Evolutionary conservation across 2,329 filamentous ascomycete species (phyloP), one percentile per base, ranked within the genome.

Genomic region (Sporothrix brunneoviolacea): DNA sequence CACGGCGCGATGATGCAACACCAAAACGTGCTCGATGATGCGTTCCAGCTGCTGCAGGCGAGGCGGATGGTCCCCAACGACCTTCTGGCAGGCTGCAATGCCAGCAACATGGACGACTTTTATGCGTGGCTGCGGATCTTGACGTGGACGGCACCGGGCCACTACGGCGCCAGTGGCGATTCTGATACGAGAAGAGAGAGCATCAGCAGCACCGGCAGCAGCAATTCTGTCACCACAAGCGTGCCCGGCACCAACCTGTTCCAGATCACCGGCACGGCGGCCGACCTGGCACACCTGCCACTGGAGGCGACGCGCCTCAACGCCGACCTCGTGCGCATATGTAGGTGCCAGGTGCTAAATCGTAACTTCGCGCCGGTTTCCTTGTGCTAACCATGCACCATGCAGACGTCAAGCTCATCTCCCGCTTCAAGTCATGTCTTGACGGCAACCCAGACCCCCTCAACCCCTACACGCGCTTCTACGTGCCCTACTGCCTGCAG

Each of bases 401-500:
- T 50, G 27, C 46, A 77, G 75, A 74, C 42, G 59, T 75, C 28
- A 71, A 71, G 47, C 61, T 77, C 8, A 62, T 78, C 10, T 71
- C 69, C 15, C 74, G 72, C 22, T 78, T 77, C 64, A 75, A 74
- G 47, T 69, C 70, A 3, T 74, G 70, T 6, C 61, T 79, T 3
- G 73, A 77, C 50, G 74, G 74, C 4, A 70, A 70, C 21, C 70
- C 72, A 0, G 68, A 72, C 30, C 63, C 68, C 1, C 48, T 55
- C 2, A 73, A 70, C 45, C 65, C 64, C 9, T 75, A 73, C 57
- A 71, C 71, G 64, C 73, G 68, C 56, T 63, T 70, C 39, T 77
- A 72, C 62, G 64, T 74, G 7, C 72, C 74, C 1, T 70, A 66
- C 54, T 73, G 67, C 40, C 62, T 77, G 10, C 70, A 76, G 48